Evolutionary conservation across 345 rosid genomes (phyloP), one percentile per base, ranked within the genome.

Genomic region (Sonneratia alba): DNA sequence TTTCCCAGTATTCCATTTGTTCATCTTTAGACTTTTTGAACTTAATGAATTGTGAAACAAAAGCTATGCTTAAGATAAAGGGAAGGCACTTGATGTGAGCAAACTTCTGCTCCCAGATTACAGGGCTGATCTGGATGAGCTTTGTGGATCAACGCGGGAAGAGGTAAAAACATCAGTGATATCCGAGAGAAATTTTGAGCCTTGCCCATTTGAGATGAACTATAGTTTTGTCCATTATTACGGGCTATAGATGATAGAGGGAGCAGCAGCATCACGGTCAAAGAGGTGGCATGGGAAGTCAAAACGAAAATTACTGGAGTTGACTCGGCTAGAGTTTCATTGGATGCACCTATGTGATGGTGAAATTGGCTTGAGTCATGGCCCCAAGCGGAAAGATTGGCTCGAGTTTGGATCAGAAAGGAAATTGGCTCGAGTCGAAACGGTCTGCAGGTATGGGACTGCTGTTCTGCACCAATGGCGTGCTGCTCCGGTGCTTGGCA

Each of bases 41-140:
- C 85, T 84, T 27, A 27, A 27, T 27, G 32, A 27, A 27, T 27
- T 27, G 32, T 27, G 32, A 27, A 27, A 27, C 32, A 27, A 75
- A 81, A 94, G 98, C 76, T 97, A 90, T 91, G 97, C 96, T 11
- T 94, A 94, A 74, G 79, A 84, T 82, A 88, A 87, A 82, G 98
- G 97, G 76, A 87, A 83, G 86, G 82, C 87, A 40, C 88, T 91
- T 79, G 97, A 86, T 22, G 89, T 88, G 66, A 94, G 98, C 87
- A 94, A 91, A 88, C 87, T 90, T 81, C 97, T 93, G 12, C 76
- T 94, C 78, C 98, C 97, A 14, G 74, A 87, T 85, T 94, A 91
- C 81, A 78, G 96, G 5, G 96, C 91, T 19, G 98, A 94, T 83
- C 95, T 91, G 66, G 98, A 94, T 81, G 96, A 94, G 76, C 82